Base-by-base conservation (phyloP, 371 early-diverging fungal species). In the Apophysomyces variabilis region DNA sequence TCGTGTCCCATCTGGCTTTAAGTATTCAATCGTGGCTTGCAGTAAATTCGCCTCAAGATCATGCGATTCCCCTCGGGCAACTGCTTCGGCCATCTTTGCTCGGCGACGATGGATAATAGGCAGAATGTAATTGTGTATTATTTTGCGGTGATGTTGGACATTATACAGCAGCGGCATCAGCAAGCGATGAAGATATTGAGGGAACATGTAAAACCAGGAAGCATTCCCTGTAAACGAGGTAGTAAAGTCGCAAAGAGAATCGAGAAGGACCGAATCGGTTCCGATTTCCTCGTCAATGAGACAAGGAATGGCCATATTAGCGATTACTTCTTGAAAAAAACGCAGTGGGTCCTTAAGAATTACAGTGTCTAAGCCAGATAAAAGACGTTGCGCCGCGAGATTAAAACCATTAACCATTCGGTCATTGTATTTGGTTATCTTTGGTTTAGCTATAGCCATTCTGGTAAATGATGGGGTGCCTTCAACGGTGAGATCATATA, bases 241-340 rank as follows among this genome's bases (percentile, higher is more conserved):
- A 0, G 77, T 77, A 38, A 77, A 77, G 9, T 68, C 68, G 21
- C 75, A 70, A 68, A 79, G 75, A 6, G 77, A 69, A 9, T 66
- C 38, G 45, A 79, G 72, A 1, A 79, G 75, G 5, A 58, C 43
- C 0, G 45, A 61, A 39, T 79, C 68, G 8, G 38, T 62, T 5
- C 45, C 69, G 5, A 74, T 58, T 59, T 79, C 77, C 18, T 61
- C 36, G 32, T 77, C 79, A 8, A 76, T 14, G 2, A 79, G 62
- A 38, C 68, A 50, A 26, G 68, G 72, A 4, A 76, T 71, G 61
- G 74, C 74, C 69, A 79, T 79, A 57, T 76, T 74, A 21, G 75
- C 76, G 32, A 79, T 75, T 21, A 72, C 60, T 3, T 66, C 58
- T 58, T 79, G 79, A 4, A 79, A 54, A 26, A 76, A 74, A 3